These are phyloP conservation scores for Cardamine chenopodiifolia DNA, from an alignment of 345 rosid genomes.

Conservation along the genomic window DNA sequence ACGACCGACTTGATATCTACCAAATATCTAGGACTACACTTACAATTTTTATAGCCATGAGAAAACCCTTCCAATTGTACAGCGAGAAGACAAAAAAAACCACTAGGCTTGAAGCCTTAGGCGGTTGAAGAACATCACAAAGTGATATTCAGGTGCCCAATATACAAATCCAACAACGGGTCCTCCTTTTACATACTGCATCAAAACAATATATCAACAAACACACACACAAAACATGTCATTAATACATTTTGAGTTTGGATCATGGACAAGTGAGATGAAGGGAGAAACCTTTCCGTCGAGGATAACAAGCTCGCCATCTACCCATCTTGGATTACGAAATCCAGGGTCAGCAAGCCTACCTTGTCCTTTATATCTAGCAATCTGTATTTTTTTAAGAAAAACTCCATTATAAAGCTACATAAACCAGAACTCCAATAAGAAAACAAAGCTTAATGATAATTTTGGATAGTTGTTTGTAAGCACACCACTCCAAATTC, in stretches of 20 bases:
- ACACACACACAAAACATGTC: constrained; percentile 5
- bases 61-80: constrained; percentile 41
- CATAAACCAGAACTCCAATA: constrained; percentile 14
- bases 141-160: constrained; percentile 97
- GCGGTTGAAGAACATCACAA: constrained; percentile 89
- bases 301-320: constrained; percentile 93
- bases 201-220: neutral
- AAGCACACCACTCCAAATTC: constrained; percentile 91
- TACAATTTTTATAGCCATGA: constrained; percentile 1
- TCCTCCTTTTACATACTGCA: constrained; percentile 88
- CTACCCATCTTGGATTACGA: constrained; percentile 92
- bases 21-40: neutral
- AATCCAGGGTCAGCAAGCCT: constrained; percentile 93
- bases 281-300: constrained; percentile 79
- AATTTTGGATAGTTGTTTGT: constrained; percentile 8
- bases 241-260: neutral
- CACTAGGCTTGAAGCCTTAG: constrained; percentile 70
- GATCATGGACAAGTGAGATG: constrained; percentile 9
- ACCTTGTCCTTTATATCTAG: constrained; percentile 95
- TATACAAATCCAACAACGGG: constrained; percentile 94
- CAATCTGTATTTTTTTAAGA: constrained; percentile 54
- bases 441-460: neutral
- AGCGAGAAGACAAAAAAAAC: constrained; percentile 13
- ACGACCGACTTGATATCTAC: neutral
- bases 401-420: constrained; percentile 27